Percentiles rank a stretch among this genome's conserved stretches.
Conservation (phyloP, 2,329 filamentous ascomycete species). For the Apiospora sp. region DNA sequence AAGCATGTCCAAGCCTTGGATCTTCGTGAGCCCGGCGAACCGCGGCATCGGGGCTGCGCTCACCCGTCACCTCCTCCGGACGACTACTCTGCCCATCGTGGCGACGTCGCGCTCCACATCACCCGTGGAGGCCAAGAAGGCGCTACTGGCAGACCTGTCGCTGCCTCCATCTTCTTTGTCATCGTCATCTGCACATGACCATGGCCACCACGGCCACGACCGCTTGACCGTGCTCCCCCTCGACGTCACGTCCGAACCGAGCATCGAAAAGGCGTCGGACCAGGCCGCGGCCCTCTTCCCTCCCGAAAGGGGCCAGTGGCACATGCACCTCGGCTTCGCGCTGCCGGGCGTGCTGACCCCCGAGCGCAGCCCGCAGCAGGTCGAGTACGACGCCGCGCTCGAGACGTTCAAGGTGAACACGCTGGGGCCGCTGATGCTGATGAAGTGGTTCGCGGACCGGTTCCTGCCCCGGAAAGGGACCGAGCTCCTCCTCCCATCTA, state of each 20-base stretch:
- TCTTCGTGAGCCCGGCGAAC: slow-evolving; percentile 56
- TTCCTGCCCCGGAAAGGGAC: slow-evolving; percentile 71
- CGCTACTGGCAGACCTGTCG: slow-evolving; percentile 39
- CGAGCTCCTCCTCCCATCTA: slow-evolving; percentile 36
- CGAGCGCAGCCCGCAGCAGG: slow-evolving; percentile 73
- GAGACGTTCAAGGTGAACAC: slow-evolving; percentile 77
- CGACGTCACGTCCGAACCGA: slow-evolving; percentile 66
- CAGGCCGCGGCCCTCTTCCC: slow-evolving; percentile 62
- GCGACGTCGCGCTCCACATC: slow-evolving; percentile 52
- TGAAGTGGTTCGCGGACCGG: slow-evolving; percentile 73
- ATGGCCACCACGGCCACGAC: slow-evolving; percentile 9
- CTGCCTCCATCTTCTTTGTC: slow-evolving; percentile 10
- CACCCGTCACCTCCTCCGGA: slow-evolving; percentile 56
- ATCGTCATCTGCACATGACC: slow-evolving; percentile 38
- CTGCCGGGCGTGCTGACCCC: slow-evolving; percentile 77
- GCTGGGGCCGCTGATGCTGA: slow-evolving; percentile 76
- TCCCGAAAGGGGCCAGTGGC: slow-evolving; percentile 47
- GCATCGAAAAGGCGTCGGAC: slow-evolving; percentile 64
- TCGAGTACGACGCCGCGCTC: slow-evolving; percentile 68
- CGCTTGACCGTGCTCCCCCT: slow-evolving; percentile 42
- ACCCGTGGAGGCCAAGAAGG: slow-evolving; percentile 37
- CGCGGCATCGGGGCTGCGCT: slow-evolving; percentile 59
- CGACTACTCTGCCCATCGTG: slow-evolving; percentile 57
- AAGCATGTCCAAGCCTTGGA: slow-evolving; percentile 57
- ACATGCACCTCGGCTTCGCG: slow-evolving; percentile 74